Percentiles rank a stretch among this genome's conserved stretches.
These are phyloP conservation scores for Rhizophora apiculata DNA, from an alignment of 345 rosid species.

Conservation along the genomic window DNA sequence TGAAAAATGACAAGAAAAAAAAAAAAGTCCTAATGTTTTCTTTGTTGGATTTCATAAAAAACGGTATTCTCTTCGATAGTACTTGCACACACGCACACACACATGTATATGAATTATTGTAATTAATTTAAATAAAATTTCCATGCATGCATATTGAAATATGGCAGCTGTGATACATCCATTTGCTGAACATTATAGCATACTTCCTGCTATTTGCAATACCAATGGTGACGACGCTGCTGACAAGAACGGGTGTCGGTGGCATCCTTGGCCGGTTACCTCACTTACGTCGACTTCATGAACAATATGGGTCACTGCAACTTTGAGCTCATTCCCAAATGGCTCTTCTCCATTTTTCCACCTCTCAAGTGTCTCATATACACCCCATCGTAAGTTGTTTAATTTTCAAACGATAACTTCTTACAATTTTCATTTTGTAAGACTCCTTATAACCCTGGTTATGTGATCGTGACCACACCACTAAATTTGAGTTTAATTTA, in stretches of 20 bases:
- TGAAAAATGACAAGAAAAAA: no score
- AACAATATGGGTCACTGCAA: constrained; percentile 92
- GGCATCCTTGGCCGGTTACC: constrained; percentile 18
- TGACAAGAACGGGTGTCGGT: constrained; percentile 36
- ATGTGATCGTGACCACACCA: no score
- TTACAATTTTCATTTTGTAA: no score
- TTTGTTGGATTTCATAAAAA: no score
- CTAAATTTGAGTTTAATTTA: no score
- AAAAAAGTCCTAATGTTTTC: no score
- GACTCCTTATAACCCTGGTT: no score
- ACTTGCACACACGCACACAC: no score
- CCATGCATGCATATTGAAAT: neutral
- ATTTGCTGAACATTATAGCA: constrained; percentile 55
- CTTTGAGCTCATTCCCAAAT: constrained; percentile 62
- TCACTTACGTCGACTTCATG: constrained; percentile 61
- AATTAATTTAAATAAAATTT: no score
- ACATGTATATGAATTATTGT: no score
- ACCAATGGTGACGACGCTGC: constrained; percentile 30
- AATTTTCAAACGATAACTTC: neutral
- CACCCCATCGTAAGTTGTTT: constrained; percentile 56
- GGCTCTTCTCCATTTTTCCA: constrained; percentile 54
- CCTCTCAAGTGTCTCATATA: constrained; percentile 71
- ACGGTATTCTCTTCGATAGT: no score
- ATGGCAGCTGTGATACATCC: constrained; percentile 81
- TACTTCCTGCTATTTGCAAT: constrained; percentile 50